Evolutionary conservation across 306 rosid genomes (phyloP), one percentile per base, ranked within the genome.

Genomic region (Quercus glauca): DNA sequence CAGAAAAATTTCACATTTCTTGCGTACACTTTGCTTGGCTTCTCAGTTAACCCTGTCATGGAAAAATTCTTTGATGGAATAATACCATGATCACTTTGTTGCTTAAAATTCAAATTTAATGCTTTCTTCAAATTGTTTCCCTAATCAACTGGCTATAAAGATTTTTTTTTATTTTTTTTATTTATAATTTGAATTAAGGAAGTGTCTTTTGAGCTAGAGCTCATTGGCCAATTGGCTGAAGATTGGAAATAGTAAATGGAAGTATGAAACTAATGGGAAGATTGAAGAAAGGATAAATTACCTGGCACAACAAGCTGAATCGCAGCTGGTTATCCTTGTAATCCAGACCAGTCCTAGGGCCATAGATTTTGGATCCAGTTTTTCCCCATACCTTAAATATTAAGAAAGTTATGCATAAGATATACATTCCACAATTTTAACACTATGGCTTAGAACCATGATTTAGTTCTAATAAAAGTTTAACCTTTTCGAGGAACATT

Each of bases 251-350:
- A 6, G 43, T 17, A 64, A 11, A 64, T 64, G 17, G 17, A 49
- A 49, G 53, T 13, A 11, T 3, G 17, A 64, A 64, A 41, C 72
- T 59, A 67, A 59, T 29, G 21, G 56, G 43, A 79, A 37, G 45
- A 41, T 41, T 41, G 45, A 41, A 41, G 60, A 73, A 67, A 19
- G 63, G 70, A 71, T 61, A 57, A 19, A 26, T 76, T 76, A 89
- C 93, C 93, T 82, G 91, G 85, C 97, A 92, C 74, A 92, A 85
- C 71, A 92, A 69, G 88, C 95, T 92, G 84, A 89, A 92, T 20
- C 97, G 85, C 41, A 87, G 89, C 79, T 86, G 90, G 76, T 92
- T 92, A 63, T 92, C 95, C 69, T 85, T 43, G 60, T 86, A 92
- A 88, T 92, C 97, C 6, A 80, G 80, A 75, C 97, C 97, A 7